phyloP scores from a whole-genome alignment of 768 basidiomycete species.

The Boletellus sp. region DNA sequence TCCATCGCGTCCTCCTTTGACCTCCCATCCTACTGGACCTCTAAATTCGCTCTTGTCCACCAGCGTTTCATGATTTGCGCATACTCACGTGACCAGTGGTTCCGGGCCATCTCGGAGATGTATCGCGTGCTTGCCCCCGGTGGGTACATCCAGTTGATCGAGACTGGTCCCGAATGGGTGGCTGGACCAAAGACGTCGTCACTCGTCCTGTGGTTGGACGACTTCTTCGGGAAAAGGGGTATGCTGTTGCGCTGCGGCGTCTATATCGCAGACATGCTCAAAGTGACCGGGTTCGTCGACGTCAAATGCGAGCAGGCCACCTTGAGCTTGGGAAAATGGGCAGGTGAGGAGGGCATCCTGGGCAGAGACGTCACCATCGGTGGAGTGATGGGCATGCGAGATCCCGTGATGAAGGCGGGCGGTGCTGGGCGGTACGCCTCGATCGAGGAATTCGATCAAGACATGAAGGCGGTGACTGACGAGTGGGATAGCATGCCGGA shows the following conservation, averaged over 20 bases:
- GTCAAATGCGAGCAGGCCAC: slow-evolving; percentile 9
- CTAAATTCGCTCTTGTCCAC: slow-evolving; percentile 30
- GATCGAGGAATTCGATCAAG: slow-evolving; percentile 13
- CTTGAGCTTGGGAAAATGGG: slow-evolving; percentile 19
- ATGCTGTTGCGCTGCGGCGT: background rate
- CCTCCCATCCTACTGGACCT: slow-evolving; percentile 31
- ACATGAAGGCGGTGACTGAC: slow-evolving; percentile 13
- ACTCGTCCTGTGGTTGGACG: background rate
- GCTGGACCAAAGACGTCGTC: slow-evolving; percentile 5
- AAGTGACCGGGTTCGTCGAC: slow-evolving; percentile 6
- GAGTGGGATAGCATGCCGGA: slow-evolving; percentile 21
- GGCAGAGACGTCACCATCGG: slow-evolving; percentile 11
- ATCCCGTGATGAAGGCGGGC: slow-evolving; percentile 14
- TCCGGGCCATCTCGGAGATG: slow-evolving; percentile 21
- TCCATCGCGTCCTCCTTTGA: slow-evolving; percentile 21
- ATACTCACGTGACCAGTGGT: slow-evolving; percentile 30
- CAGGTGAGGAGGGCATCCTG: slow-evolving; percentile 13
- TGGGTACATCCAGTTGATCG: slow-evolving; percentile 32
- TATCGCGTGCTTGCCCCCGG: slow-evolving; percentile 32
- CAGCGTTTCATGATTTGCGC: slow-evolving; percentile 32
- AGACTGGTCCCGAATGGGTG: slow-evolving; percentile 9
- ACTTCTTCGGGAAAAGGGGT: slow-evolving; percentile 1
- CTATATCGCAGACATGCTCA: slow-evolving; percentile 5
- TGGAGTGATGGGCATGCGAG: slow-evolving; percentile 16
- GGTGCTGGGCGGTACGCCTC: slow-evolving; percentile 14